Evolutionary conservation across 1,139 yeast species (phyloP).

Genomic region (Kodamaea fungicola): DNA sequence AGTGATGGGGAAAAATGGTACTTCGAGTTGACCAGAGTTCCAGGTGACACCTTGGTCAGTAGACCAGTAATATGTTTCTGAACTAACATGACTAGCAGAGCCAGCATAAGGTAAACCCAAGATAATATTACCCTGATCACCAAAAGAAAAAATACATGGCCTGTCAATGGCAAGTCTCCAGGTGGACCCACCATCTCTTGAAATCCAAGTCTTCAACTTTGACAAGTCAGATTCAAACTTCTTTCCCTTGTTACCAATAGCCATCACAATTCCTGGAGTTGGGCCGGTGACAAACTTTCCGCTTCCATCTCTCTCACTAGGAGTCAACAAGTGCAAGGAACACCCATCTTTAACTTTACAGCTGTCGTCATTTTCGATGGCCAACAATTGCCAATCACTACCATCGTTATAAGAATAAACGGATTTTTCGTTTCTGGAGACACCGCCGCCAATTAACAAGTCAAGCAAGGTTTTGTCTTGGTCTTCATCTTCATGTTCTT

Average conservation of each 20-base stretch:
- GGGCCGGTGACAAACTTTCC: slow-evolving; percentile 60
- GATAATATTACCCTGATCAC: slow-evolving; percentile 77
- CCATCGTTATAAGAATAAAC: slow-evolving; percentile 64
- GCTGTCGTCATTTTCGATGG: slow-evolving; percentile 40
- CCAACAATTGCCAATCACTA: slow-evolving; percentile 53
- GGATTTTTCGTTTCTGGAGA: slow-evolving; percentile 16
- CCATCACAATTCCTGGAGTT: slow-evolving; percentile 71
- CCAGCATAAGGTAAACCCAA: slow-evolving; percentile 52
- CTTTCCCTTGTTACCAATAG: slow-evolving; percentile 53
- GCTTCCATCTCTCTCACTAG: slow-evolving; percentile 51
- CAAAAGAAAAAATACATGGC: slow-evolving; percentile 61
- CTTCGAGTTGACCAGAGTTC: slow-evolving; percentile 51
- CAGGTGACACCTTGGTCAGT: slow-evolving; percentile 74
- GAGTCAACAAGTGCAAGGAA: slow-evolving; percentile 52
- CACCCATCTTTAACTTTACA: slow-evolving; percentile 49
- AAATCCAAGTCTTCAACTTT: slow-evolving; percentile 51
- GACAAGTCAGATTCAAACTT: slow-evolving; percentile 19
- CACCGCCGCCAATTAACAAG: slow-evolving; percentile 24
- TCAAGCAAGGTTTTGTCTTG: slow-evolving; percentile 24
- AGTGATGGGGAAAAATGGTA: slow-evolving; percentile 39
- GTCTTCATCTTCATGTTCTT: slow-evolving; percentile 11
- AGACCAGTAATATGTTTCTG: slow-evolving; percentile 50
- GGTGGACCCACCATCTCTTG: slow-evolving; percentile 74
- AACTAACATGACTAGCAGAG: slow-evolving; percentile 12
- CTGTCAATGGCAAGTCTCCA: slow-evolving; percentile 61